phyloP scores from a whole-genome alignment of 495 filamentous ascomycete species.

The Tuber aestivum region DNA sequence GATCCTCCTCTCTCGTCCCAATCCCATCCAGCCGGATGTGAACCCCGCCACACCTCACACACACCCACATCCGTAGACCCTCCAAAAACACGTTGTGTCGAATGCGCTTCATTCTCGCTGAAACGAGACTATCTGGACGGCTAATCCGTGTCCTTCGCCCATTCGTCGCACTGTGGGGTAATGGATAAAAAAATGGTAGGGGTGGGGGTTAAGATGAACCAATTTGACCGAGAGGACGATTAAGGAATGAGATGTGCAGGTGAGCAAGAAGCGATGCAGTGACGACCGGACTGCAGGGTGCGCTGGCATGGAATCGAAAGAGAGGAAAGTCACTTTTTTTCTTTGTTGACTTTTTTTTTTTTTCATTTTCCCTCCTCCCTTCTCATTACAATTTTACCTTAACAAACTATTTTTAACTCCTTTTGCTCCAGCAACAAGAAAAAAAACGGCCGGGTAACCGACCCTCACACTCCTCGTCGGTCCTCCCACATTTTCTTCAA shows the following conservation, averaged over 20 bases:
- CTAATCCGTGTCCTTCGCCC: slow-evolving; percentile 39
- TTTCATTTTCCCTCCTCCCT: background rate
- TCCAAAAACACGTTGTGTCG: slow-evolving; percentile 40
- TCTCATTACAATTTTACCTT: background rate
- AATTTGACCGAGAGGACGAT: slow-evolving; percentile 40
- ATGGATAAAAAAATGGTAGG: slow-evolving; percentile 24
- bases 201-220: slow-evolving; percentile 41
- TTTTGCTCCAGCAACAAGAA: background rate
- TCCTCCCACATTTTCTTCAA: background rate
- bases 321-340: slow-evolving; percentile 21
- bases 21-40: slow-evolving; percentile 40
- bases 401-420: background rate
- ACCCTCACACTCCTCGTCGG: background rate
- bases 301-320: slow-evolving; percentile 41
- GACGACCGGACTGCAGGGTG: slow-evolving; percentile 41
- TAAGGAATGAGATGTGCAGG: slow-evolving; percentile 41
- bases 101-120: slow-evolving; percentile 35
- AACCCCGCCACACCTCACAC: slow-evolving; percentile 39
- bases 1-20: slow-evolving; percentile 38
- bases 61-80: slow-evolving; percentile 36
- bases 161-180: slow-evolving; percentile 39
- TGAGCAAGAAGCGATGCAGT: slow-evolving; percentile 37
- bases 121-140: slow-evolving; percentile 40
- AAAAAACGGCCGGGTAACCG: background rate
- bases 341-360: background rate